phyloP scores from a whole-genome alignment of 768 basidiomycete genomes.

The Boletus vinaceobasis region DNA sequence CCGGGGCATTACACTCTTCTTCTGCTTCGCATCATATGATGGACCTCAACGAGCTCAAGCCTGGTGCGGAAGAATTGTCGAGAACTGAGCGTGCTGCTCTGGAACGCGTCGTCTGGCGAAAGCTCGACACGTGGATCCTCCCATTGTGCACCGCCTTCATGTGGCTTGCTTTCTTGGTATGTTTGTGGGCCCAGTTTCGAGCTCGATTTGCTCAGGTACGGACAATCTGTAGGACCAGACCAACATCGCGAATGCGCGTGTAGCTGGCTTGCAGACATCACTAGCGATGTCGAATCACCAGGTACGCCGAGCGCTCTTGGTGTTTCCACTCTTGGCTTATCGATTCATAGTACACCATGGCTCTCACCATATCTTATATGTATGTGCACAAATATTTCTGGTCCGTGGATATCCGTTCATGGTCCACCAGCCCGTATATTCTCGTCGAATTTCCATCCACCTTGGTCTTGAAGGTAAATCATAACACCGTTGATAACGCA shows the following conservation, averaged over 20 bases:
- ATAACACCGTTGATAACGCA: not conserved
- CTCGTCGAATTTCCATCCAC: slow-evolving; percentile 58
- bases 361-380: slow-evolving; percentile 29
- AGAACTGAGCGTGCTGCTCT: slow-evolving; percentile 17
- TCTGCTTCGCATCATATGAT: not conserved
- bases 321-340: not conserved
- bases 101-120: slow-evolving; percentile 44
- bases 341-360: slow-evolving; percentile 30
- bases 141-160: slow-evolving; percentile 51
- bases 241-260: slow-evolving; percentile 58
- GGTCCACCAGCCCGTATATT: slow-evolving; percentile 43
- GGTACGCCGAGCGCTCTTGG: slow-evolving; percentile 1
- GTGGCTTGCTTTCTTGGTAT: slow-evolving; percentile 48
- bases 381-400: slow-evolving; percentile 4
- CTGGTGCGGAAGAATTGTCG: not conserved
- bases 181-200: slow-evolving; percentile 11
- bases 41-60: not conserved
- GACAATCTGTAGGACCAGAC: slow-evolving; percentile 28
- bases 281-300: slow-evolving; percentile 34
- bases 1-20: not conserved
- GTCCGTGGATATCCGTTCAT: not conserved
- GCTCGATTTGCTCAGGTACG: not conserved
- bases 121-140: slow-evolving; percentile 46
- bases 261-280: slow-evolving; percentile 58
- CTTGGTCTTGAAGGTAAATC: slow-evolving; percentile 48